phyloP scores from a whole-genome alignment of 1,284 basidiomycete genomes.

The Cystobasidium slooffiae region DNA sequence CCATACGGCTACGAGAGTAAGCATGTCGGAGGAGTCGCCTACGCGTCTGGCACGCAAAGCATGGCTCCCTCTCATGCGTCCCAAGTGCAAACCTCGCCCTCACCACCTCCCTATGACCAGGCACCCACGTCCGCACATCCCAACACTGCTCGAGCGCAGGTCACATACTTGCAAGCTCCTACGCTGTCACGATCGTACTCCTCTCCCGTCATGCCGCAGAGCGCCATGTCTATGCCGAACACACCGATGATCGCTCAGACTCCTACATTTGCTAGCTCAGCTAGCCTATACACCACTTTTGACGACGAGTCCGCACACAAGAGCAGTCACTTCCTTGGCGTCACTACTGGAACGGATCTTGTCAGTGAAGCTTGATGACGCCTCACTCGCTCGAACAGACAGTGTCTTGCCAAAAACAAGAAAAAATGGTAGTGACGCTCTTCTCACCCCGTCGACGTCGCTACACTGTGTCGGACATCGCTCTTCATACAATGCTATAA shows the following conservation, averaged over 20 bases:
- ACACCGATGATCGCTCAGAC: conserved; percentile 24
- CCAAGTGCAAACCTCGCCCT: neutral
- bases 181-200: conserved; percentile 24
- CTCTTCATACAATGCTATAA: no score
- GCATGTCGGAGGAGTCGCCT: no score
- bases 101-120: neutral
- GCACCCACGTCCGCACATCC: neutral
- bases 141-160: neutral
- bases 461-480: no score
- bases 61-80: neutral
- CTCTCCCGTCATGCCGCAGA: conserved; percentile 21
- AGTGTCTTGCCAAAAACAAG: no score
- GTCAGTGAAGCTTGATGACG: conserved; percentile 13
- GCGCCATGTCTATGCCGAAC: conserved; percentile 15
- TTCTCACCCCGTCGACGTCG: no score
- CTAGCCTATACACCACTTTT: conserved; percentile 1
- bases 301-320: conserved; percentile 13
- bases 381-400: no score
- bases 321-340: conserved; percentile 29
- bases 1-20: no score
- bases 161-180: conserved; percentile 29
- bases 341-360: conserved; percentile 1
- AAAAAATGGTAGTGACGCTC: no score
- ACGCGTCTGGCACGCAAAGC: neutral
- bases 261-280: conserved; percentile 19